Evolutionary conservation across 2,329 filamentous ascomycete species (phyloP), one percentile per base, ranked within the genome.

Genomic region (Daldinia sp.): DNA sequence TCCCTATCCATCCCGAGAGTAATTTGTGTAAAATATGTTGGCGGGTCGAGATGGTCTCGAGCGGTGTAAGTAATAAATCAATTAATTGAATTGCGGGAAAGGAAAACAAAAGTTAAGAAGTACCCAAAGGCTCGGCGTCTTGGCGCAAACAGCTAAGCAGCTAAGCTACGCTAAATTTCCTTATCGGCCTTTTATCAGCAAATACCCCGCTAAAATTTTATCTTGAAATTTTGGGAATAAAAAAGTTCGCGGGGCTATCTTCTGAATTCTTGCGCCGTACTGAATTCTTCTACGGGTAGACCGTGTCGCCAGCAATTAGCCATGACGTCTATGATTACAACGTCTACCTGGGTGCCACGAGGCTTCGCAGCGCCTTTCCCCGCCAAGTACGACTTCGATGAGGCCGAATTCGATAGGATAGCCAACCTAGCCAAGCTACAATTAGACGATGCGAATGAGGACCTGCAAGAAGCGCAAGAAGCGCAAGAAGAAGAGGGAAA

Each of bases 381-480:
- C 13, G 83, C 85, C 37, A 91, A 91, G 76, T 92, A 92, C 75
- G 86, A 89, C 61, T 87, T 93, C 59, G 87, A 93, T 77, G 90
- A 93, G 75, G 83, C 85, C 66, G 90, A 93, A 76, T 91, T 91
- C 72, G 85, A 87, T 73, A 86, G 91, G 72, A 93, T 93, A 80
- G 89, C 90, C 13, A 84, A 85, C 73, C 82, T 93, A 67, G 90
- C 90, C 27, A 88, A 90, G 77, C 81, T 92, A 64, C 90, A 96
- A 79, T 85, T 97, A 29, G 92, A 97, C 74, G 95, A 98, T 78
- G 95, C 95, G 23, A 90, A 94, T 73, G 91, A 94, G 25, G 94
- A 95, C 73, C 79, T 96, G 64, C 87, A 90, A 68, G 88, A 91
- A 70, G 93, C 93, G 9, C 82, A 87, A 73, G 84, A 82, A 32